These are phyloP conservation scores for Reutealis trisperma DNA, from an alignment of 345 rosid genomes.

Conservation along the genomic window DNA sequence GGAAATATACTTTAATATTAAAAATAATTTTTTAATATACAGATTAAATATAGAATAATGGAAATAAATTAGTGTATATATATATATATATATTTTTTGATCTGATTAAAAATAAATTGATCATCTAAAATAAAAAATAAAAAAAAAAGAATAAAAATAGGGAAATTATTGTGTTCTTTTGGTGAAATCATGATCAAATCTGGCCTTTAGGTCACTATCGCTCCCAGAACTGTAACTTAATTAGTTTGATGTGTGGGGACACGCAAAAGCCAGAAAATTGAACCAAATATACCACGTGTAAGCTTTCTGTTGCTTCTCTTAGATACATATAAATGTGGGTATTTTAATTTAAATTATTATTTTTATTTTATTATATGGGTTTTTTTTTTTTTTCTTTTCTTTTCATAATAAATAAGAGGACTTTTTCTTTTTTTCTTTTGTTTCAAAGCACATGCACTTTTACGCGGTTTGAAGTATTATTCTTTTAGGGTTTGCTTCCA, in stretches of 20 bases:
- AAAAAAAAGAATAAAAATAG: neutral
- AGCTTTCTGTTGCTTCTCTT: constrained; percentile 1
- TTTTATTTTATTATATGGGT: neutral
- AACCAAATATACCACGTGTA: neutral
- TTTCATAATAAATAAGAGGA: neutral
- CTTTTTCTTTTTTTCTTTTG: neutral
- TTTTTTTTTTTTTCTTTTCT: neutral
- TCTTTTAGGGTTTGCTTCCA: constrained; percentile 17
- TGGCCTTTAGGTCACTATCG: too few species aligned
- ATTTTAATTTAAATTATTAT: neutral
- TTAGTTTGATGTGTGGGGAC: neutral
- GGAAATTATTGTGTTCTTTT: neutral
- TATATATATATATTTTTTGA: too few species aligned
- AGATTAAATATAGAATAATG: too few species aligned
- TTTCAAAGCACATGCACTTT: constrained; percentile 25
- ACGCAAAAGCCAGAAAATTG: neutral
- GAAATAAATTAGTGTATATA: too few species aligned
- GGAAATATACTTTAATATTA: too few species aligned
- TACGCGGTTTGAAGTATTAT: constrained; percentile 17
- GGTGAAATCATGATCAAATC: neutral
- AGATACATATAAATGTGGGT: neutral
- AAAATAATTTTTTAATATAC: too few species aligned
- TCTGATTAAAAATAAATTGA: too few species aligned
- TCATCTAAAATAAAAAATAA: neutral
- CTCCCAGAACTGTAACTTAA: too few species aligned